Percentiles rank a stretch among this genome's conserved stretches.
phyloP scores from a whole-genome alignment of 768 basidiomycete species.

The Rhodotorula taiwanensis region DNA sequence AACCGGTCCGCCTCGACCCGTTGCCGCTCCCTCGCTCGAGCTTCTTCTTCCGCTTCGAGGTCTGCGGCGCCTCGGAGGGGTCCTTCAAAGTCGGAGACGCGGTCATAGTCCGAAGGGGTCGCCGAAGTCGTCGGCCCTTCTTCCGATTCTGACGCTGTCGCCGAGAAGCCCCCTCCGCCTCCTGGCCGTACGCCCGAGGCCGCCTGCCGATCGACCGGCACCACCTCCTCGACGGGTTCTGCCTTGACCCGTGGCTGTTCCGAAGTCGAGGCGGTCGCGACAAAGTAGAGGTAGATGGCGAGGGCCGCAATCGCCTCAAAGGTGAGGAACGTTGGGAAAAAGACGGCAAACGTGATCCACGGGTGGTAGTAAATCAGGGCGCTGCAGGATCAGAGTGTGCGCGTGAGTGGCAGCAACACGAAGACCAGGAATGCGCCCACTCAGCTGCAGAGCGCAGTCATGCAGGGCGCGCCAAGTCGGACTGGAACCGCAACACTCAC shows the following conservation, averaged over 20 bases:
- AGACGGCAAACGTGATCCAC: constrained; percentile 12
- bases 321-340: constrained; percentile 23
- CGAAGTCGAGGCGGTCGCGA: neutral
- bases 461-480: too few species aligned
- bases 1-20: neutral
- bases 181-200: too few species aligned
- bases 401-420: neutral
- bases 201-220: too few species aligned
- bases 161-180: too few species aligned
- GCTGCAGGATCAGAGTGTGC: neutral
- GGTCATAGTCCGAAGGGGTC: too few species aligned
- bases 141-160: too few species aligned
- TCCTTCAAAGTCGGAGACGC: too few species aligned
- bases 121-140: neutral
- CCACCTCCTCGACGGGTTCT: neutral
- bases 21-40: neutral
- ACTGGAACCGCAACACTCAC: neutral
- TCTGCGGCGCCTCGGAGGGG: neutral
- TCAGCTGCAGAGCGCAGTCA: too few species aligned
- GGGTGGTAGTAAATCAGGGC: constrained; percentile 10
- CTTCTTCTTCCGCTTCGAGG: neutral
- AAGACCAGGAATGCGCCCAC: too few species aligned
- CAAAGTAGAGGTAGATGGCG: constrained; percentile 7
- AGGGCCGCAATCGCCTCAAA: constrained; percentile 18
- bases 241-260: too few species aligned